Evolutionary conservation across 345 rosid genomes (phyloP), one percentile per base, ranked within the genome.

Genomic region (Erysimum cheiranthoides): DNA sequence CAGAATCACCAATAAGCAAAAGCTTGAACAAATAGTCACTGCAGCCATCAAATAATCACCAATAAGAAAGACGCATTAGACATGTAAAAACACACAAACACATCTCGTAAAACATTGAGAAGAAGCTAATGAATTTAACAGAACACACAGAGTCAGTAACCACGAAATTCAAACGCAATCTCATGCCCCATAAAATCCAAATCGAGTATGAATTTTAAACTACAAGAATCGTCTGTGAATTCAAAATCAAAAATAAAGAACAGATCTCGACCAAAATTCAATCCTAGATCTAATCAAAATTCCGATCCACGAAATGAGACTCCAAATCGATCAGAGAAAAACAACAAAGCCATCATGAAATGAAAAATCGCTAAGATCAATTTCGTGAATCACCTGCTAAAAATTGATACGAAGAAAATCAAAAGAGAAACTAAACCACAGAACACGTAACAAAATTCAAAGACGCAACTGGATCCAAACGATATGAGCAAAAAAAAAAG

Each of bases 21-120:
- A 82, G 84, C 72, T 82, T 74, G 73, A 82, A 82, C 73, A 82
- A 30, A 56, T 82, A 78, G 76, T 81, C 84, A 73, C 84, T 81
- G 66, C 65, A 63, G n/a, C n/a, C n/a, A 40, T 2, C 1, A 13
- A 51, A 53, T 16, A 32, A 34, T 50, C n/a, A n/a, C n/a, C n/a
- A n/a, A n/a, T n/a, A n/a, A 27, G 11, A 66, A 36, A 64, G 35
- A 56, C 36, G 66, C 54, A 66, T 50, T 38, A 52, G 60, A 10
- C 28, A 45, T 21, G 31, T 46, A 10, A 34, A 4, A 45, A 36
- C 25, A 21, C 25, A 21, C 25, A 6, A 10, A 43, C 35, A 10
- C 6, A 40, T 64, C 10, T 12, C 31, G 13, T 1, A n/a, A 51
- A 31, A 57, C 62, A 54, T 16, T 30, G 36, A 13, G 58, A 54